Percentiles rank a stretch among this genome's conserved stretches.
Evolutionary conservation across 805 yeast species (phyloP).

Genomic region (Candida chauliodis): DNA sequence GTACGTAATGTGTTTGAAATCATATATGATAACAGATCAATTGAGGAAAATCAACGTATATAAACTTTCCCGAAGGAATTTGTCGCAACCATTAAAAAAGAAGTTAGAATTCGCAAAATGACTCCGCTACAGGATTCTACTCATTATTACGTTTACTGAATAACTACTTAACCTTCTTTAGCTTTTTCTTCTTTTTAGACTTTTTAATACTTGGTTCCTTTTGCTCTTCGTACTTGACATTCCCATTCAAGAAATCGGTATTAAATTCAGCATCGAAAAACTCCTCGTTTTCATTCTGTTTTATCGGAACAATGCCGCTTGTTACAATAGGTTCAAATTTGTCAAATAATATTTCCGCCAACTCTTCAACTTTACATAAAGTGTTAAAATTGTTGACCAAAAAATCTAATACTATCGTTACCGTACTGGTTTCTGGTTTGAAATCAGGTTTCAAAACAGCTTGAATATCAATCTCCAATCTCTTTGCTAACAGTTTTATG

Average conservation of each 20-base stretch:
- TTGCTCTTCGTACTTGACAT: conserved; percentile 21
- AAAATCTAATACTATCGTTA: conserved; percentile 19
- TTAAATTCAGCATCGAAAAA: conserved; percentile 25
- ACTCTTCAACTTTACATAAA: conserved; percentile 25
- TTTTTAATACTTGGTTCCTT: not conserved
- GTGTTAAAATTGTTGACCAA: conserved; percentile 29
- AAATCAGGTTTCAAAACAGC: conserved; percentile 3
- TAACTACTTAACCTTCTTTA: not conserved
- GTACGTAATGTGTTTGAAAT: conserved; percentile 18
- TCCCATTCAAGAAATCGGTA: conserved; percentile 27
- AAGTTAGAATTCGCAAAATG: not conserved
- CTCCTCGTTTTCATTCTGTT: not conserved
- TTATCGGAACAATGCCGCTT: not conserved
- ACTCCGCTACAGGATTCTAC: conserved; percentile 1
- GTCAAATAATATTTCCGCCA: conserved; percentile 25
- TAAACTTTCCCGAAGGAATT: not conserved
- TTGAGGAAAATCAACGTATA: not conserved
- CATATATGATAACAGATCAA: conserved; percentile 11
- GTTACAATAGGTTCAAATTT: conserved; percentile 18
- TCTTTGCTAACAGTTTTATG: conserved; percentile 13
- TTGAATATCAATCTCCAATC: conserved; percentile 15
- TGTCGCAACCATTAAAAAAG: not conserved
- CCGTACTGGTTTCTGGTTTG: conserved; percentile 7
- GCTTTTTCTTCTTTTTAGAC: conserved; percentile 7
- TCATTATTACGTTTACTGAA: too few species aligned